Evolutionary conservation across 73 alveolate species (phyloP).

Genomic region (Paramecium caudatum): DNA sequence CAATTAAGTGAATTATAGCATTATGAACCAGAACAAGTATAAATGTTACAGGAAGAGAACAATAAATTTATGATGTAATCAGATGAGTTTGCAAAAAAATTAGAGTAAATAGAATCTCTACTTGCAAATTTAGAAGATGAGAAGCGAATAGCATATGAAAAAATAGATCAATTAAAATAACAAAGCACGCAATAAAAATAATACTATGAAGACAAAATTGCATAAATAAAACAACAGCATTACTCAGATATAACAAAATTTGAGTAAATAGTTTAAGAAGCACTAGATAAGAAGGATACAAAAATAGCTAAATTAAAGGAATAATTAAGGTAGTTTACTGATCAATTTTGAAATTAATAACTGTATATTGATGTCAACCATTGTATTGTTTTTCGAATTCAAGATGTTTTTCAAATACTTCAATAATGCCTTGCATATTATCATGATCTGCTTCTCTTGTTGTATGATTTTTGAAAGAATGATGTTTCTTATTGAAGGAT

Average conservation of each 20-base stretch:
- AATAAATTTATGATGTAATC: background rate
- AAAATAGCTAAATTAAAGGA: constrained; percentile 35
- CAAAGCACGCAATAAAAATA: background rate
- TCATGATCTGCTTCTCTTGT: constrained; percentile 39
- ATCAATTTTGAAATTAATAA: constrained; percentile 35
- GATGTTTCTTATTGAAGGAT: constrained; percentile 21
- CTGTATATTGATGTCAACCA: constrained; percentile 4
- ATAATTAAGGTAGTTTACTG: constrained; percentile 4
- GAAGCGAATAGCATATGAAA: constrained; percentile 17
- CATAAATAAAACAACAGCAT: background rate
- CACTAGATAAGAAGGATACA: constrained; percentile 40
- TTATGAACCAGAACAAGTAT: background rate
- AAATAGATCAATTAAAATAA: background rate
- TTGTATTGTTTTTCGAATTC: constrained; percentile 45
- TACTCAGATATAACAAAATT: constrained; percentile 21
- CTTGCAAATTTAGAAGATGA: constrained; percentile 26
- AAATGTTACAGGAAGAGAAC: constrained; percentile 35
- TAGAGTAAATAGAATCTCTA: constrained; percentile 2
- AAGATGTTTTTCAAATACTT: constrained; percentile 38
- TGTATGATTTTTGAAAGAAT: background rate
- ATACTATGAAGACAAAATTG: constrained; percentile 21
- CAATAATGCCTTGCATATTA: constrained; percentile 24
- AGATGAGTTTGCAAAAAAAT: constrained; percentile 37
- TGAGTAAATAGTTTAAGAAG: constrained; percentile 49
- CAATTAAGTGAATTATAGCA: background rate